Evolutionary conservation across 805 yeast species (phyloP), one percentile per base, ranked within the genome.

Genomic region (Candida gorgasii): DNA sequence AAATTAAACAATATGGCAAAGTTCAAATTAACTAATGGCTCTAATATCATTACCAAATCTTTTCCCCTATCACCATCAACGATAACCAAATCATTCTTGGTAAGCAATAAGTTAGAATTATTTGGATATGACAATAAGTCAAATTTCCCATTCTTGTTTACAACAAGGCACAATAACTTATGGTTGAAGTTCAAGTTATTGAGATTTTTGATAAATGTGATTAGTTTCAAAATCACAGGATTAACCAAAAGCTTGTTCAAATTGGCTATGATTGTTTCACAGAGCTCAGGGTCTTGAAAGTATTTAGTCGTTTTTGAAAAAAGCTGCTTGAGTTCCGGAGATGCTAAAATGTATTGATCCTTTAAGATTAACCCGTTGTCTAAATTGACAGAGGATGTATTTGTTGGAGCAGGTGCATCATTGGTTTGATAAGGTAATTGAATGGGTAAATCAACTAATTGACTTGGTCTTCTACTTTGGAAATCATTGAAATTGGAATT

Each of bases 51-150:
- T 8, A 82, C 92, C 48, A 86, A 61, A 60, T 86, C 95, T 53
- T 84, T 84, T 20, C 95, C 95, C 47, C 93, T 71, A 58, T 86
- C 95, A 42, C 93, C 95, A 63, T 86, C 93, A 43, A 84, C 84
- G 14, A 86, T 80, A 8, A 85, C 86, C 55, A 86, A 70, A 61
- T 86, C 93, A 43, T 78, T 72, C 34, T 77, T 70, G 47, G 71
- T 74, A 46, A 86, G 65, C 38, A 63, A 62, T 38, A 86, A 66
- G 53, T 84, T 84, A 11, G 89, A 76, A 52, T 77, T 78, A 45
- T 75, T 74, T 3, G 89, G 86, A 24, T 80, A 77, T 2, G 88
- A 80, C 30, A 84, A 69, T 22, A 86, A 73, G 59, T 86, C 95
- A 51, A 83, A 68, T 58, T 82, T 80, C 14, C 86, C 86, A 44